Conservation (phyloP, 768 basidiomycete species). For the Gelatoporia subvermispora region DNA sequence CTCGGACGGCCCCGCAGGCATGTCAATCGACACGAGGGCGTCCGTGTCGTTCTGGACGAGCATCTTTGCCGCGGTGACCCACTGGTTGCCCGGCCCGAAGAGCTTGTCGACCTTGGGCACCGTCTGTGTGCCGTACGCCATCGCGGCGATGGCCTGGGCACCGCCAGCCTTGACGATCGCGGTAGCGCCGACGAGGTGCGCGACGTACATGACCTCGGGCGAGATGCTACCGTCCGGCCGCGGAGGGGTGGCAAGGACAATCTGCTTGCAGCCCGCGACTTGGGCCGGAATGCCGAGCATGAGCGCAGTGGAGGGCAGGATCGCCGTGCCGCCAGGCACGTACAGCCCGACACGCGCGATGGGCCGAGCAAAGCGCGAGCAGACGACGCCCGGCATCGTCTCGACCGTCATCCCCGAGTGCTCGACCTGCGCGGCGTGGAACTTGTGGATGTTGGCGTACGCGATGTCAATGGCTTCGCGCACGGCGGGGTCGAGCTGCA, state of each 20-base stretch:
- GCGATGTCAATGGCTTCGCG: constrained; percentile 83
- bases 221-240: constrained; percentile 88
- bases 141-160: constrained; percentile 91
- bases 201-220: constrained; percentile 97
- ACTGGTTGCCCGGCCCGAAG: constrained; percentile 98
- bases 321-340: constrained; percentile 94
- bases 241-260: constrained; percentile 96
- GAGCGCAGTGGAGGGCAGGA: constrained; percentile 92
- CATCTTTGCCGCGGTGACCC: constrained; percentile 99
- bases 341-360: constrained; percentile 95
- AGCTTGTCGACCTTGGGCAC: constrained; percentile 99
- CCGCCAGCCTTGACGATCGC: constrained; percentile 93
- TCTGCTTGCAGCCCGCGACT: constrained; percentile 89
- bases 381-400: constrained; percentile 97
- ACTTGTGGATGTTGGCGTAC: constrained; percentile 86
- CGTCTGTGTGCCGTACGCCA: constrained; percentile 94
- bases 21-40: constrained; percentile 94
- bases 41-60: constrained; percentile 97
- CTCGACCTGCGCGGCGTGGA: constrained; percentile 87
- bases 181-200: constrained; percentile 83
- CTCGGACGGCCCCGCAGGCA: constrained; percentile 98
- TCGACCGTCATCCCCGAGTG: constrained; percentile 72
- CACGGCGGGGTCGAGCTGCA: constrained; percentile 58
- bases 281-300: constrained; percentile 98
- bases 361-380: constrained; percentile 92